A percentile compares a stretch with the other conserved stretches of the same genome.
These are phyloP conservation scores for Hevea brasiliensis DNA, from an alignment of 345 rosid genomes.

Conservation along the genomic window DNA sequence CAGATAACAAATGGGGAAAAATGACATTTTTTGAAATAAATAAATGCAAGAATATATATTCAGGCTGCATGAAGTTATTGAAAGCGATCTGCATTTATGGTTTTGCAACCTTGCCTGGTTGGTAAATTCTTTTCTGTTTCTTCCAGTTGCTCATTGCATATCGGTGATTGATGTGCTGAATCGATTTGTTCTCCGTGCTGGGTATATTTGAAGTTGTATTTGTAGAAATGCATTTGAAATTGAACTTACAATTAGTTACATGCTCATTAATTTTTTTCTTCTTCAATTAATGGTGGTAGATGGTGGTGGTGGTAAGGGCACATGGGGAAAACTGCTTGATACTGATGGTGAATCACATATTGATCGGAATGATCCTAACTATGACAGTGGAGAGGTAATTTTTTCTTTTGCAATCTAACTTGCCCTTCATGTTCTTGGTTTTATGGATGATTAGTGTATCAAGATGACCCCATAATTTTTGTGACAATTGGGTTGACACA, in stretches of 20 bases:
- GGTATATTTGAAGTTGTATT: background rate
- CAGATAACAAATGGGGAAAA: background rate
- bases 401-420: constrained; percentile 8
- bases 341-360: constrained; percentile 63
- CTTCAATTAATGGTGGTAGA: constrained; percentile 44
- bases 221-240: background rate
- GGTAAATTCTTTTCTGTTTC: background rate
- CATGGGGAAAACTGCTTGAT: constrained; percentile 97
- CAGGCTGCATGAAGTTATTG: background rate
- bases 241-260: background rate
- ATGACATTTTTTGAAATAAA: background rate
- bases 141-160: background rate
- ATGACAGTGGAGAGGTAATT: constrained; percentile 97
- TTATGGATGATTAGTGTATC: no score
- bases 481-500: no score
- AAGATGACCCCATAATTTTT: no score
- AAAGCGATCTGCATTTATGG: background rate
- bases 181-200: background rate
- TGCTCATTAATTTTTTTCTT: constrained; percentile 14
- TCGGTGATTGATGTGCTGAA: background rate
- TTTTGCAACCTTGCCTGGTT: background rate
- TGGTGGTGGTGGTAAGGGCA: constrained; percentile 97
- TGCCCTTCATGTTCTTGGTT: background rate
- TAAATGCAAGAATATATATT: background rate
- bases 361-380: constrained; percentile 94